Evolutionary conservation across 371 early-diverging fungal species (phyloP), one percentile per base, ranked within the genome.

Genomic region (Zychaea mexicana): DNA sequence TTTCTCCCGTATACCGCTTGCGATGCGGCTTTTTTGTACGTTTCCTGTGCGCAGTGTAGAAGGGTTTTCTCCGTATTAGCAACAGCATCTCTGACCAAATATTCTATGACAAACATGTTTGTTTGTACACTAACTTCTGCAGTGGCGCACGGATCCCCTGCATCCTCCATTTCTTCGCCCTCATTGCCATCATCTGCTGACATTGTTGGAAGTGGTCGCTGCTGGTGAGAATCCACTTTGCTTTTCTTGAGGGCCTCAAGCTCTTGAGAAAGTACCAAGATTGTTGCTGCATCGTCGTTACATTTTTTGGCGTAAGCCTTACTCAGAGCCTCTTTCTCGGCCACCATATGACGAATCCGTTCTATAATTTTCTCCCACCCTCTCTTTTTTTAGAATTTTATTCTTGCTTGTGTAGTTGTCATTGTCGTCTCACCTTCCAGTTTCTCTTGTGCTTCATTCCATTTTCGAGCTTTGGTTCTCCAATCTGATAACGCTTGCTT

Each of bases 21-120:
- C 1, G 58, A 58, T 27, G 46, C 58, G 9, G 46, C 58, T 30
- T 38, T 45, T 58, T 58, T 58, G 45, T 39, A 58, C 42, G 58
- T 42, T 58, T 58, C 58, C 58, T 58, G 30, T 26, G n/a, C n/a
- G 15, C 31, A 27, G 26, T 24, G 52, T 13, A n/a, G n/a, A n/a
- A n/a, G n/a, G n/a, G n/a, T n/a, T n/a, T n/a, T n/a, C n/a, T n/a
- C n/a, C n/a, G n/a, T n/a, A n/a, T n/a, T n/a, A n/a, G n/a, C n/a
- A n/a, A n/a, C n/a, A n/a, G n/a, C n/a, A n/a, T n/a, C n/a, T n/a
- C n/a, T n/a, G n/a, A n/a, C n/a, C n/a, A n/a, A n/a, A n/a, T n/a
- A n/a, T n/a, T n/a, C n/a, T n/a, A n/a, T n/a, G n/a, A n/a, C n/a
- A n/a, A n/a, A n/a, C 52, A 52, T 52, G 52, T 21, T 13, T 52